Percentiles rank a stretch among this genome's conserved stretches.
Evolutionary conservation across 2,329 filamentous ascomycete genomes (phyloP).

Genomic region (Teratosphaeria epicoccoides): DNA sequence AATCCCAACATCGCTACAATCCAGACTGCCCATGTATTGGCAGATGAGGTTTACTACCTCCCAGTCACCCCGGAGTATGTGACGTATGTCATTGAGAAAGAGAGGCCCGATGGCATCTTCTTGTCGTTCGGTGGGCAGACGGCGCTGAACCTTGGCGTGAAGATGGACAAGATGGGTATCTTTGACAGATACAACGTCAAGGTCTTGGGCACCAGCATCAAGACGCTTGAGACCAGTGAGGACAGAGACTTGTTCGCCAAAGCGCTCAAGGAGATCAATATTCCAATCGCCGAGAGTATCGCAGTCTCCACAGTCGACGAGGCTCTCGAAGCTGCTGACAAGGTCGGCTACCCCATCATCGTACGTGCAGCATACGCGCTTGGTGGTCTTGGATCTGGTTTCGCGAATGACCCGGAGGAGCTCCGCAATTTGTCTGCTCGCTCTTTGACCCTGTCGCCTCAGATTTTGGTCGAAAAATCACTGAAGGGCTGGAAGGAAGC

Average conservation of each 20-base stretch:
- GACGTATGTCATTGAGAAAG: conserved; percentile 91
- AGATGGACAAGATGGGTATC: conserved; percentile 92
- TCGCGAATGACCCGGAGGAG: conserved; percentile 88
- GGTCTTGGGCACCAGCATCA: conserved; percentile 88
- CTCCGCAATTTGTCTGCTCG: conserved; percentile 85
- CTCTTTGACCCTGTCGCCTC: conserved; percentile 84
- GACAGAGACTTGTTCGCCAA: conserved; percentile 94
- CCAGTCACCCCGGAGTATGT: conserved; percentile 97
- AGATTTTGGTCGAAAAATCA: conserved; percentile 96
- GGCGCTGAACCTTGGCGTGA: conserved; percentile 87
- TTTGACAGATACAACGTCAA: conserved; percentile 93
- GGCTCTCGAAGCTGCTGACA: conserved; percentile 74
- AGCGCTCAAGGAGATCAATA: conserved; percentile 92
- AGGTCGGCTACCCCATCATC: conserved; percentile 93
- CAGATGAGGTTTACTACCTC: conserved; percentile 96
- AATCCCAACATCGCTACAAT: conserved; percentile 99
- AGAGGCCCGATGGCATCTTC: conserved; percentile 93
- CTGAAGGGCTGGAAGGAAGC: conserved; percentile 99
- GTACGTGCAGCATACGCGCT: conserved; percentile 94
- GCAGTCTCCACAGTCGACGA: conserved; percentile 87
- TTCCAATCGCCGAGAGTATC: conserved; percentile 92
- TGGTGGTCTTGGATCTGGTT: conserved; percentile 90
- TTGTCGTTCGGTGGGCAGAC: conserved; percentile 96
- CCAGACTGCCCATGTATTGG: conserved; percentile 90
- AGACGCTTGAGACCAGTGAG: conserved; percentile 87